Percentiles rank a stretch among this genome's conserved stretches.
Evolutionary conservation across 1,284 basidiomycete genomes (phyloP).

Genomic region (Agaricales sp.): DNA sequence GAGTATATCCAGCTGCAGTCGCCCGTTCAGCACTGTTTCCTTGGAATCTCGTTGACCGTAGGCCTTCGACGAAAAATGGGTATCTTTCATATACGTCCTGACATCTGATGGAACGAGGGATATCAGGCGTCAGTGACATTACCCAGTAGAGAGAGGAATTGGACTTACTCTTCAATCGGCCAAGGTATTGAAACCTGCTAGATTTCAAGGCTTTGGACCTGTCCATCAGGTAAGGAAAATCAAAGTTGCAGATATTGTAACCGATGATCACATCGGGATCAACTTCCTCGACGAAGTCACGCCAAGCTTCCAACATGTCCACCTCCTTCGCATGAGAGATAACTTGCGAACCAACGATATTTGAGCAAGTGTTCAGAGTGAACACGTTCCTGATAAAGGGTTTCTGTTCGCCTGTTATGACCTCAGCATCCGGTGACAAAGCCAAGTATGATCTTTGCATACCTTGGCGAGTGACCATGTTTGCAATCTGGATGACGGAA

Average conservation of each 20-base stretch:
- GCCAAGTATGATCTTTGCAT: constrained; percentile 3
- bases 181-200: constrained; percentile 66
- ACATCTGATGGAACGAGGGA: constrained; percentile 35
- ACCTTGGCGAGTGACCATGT: constrained; percentile 96
- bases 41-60: constrained; percentile 94
- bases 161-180: constrained; percentile 62
- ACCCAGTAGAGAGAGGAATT: constrained; percentile 3
- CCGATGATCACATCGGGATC: constrained; percentile 93
- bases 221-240: constrained; percentile 90
- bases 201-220: constrained; percentile 76
- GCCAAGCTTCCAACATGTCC: constrained; percentile 70
- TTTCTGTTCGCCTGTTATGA: constrained; percentile 62
- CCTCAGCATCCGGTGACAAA: constrained; percentile 4
- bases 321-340: constrained; percentile 74
- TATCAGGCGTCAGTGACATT: not conserved
- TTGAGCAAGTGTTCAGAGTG: constrained; percentile 84
- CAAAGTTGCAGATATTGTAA: constrained; percentile 88
- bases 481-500: constrained; percentile 95
- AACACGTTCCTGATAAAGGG: constrained; percentile 96
- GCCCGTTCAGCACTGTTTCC: constrained; percentile 81
- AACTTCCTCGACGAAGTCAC: constrained; percentile 75
- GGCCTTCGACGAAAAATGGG: constrained; percentile 94
- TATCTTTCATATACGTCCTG: constrained; percentile 76
- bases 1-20: constrained; percentile 86
- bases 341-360: constrained; percentile 93